Conservation (phyloP, 2,329 filamentous ascomycete species). For the Epichloe brachyelytri region DNA sequence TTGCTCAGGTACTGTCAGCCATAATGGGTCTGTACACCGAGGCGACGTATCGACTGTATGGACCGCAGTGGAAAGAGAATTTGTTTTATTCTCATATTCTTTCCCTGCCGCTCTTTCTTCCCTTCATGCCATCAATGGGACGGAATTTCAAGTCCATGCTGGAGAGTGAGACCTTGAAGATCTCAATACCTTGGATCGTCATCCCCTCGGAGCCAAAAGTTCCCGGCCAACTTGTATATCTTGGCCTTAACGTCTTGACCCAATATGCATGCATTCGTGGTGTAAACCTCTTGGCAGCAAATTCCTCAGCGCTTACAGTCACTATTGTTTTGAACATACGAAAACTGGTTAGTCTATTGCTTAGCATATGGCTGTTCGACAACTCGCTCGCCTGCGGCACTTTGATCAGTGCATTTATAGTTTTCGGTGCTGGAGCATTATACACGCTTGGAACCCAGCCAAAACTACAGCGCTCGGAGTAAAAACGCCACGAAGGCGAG, state of each 20-base stretch:
- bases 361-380: conserved; percentile 92
- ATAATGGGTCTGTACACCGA: conserved; percentile 95
- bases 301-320: conserved; percentile 82
- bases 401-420: conserved; percentile 65
- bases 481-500: neutral
- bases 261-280: conserved; percentile 93
- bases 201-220: conserved; percentile 16
- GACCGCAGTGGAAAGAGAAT: conserved; percentile 88
- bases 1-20: conserved; percentile 81
- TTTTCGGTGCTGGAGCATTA: conserved; percentile 81
- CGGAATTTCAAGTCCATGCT: conserved; percentile 52
- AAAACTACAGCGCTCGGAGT: conserved; percentile 7
- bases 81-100: conserved; percentile 82
- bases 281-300: conserved; percentile 84
- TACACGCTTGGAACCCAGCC: conserved; percentile 62
- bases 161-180: conserved; percentile 44
- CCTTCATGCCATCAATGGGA: conserved; percentile 52
- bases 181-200: conserved; percentile 12
- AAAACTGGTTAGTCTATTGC: conserved; percentile 78
- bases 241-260: conserved; percentile 69
- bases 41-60: conserved; percentile 73
- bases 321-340: conserved; percentile 93
- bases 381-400: conserved; percentile 69
- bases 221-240: conserved; percentile 59
- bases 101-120: conserved; percentile 63